A percentile compares a stretch with the other conserved stretches of the same genome.
phyloP scores from a whole-genome alignment of 1,284 basidiomycete species.

The Crucibulum cyathiforme region DNA sequence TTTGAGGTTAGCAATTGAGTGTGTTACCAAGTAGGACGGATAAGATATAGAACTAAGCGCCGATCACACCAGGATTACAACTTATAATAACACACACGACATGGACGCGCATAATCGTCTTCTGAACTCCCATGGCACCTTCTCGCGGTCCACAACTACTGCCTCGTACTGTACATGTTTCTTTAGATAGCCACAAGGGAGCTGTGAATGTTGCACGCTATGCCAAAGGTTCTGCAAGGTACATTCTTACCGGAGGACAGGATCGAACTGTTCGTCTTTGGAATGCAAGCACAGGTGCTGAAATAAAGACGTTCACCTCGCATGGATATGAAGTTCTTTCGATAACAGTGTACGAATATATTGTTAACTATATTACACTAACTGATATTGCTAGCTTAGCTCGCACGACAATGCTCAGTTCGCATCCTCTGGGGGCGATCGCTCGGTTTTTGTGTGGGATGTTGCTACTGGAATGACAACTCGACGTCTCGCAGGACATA shows the following conservation, averaged over 20 bases:
- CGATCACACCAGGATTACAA: no score
- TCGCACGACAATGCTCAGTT: constrained; percentile 94
- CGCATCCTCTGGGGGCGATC: constrained; percentile 92
- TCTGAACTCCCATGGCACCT: constrained; percentile 56
- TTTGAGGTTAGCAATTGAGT: no score
- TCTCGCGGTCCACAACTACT: constrained; percentile 66
- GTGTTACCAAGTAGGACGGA: no score
- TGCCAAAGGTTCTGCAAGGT: constrained; percentile 85
- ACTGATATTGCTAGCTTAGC: constrained; percentile 44
- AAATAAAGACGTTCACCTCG: constrained; percentile 89
- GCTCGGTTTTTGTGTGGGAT: constrained; percentile 94
- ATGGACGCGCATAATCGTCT: not conserved
- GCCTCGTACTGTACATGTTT: constrained; percentile 65
- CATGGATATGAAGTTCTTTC: constrained; percentile 96
- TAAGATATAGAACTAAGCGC: not conserved
- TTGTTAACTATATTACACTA: constrained; percentile 6
- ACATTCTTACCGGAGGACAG: constrained; percentile 89
- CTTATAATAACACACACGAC: no score
- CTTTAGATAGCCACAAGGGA: constrained; percentile 73
- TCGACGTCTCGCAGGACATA: constrained; percentile 85
- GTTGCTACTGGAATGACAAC: constrained; percentile 86
- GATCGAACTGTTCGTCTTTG: constrained; percentile 91
- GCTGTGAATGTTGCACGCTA: constrained; percentile 86
- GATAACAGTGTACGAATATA: constrained; percentile 76
- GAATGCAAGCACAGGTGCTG: constrained; percentile 85